Conservation (phyloP, 768 basidiomycete genomes). For the Suillus ampliporus region DNA sequence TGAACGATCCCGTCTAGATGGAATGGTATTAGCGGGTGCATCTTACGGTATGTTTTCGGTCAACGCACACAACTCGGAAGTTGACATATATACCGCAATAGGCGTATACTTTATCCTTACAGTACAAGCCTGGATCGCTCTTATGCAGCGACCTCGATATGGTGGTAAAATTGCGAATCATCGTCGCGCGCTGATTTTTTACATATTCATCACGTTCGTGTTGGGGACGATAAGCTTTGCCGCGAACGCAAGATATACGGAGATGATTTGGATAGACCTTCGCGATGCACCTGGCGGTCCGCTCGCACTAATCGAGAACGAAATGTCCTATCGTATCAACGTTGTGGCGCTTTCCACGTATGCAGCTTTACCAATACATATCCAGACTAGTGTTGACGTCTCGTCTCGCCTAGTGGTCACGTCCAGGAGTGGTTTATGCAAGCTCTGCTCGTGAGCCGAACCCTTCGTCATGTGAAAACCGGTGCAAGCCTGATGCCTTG, state of each 20-base stretch:
- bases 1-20: constrained; percentile 31
- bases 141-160: constrained; percentile 12
- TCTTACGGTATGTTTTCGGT: constrained; percentile 26
- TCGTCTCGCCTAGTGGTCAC: constrained; percentile 24
- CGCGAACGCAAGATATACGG: constrained; percentile 31
- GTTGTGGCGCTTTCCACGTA: constrained; percentile 25
- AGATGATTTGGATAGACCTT: constrained; percentile 40
- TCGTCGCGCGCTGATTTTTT: constrained; percentile 20
- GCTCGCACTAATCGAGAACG: constrained; percentile 22
- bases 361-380: constrained; percentile 3
- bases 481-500: background rate
- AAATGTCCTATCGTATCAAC: constrained; percentile 26
- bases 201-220: constrained; percentile 31
- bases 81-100: constrained; percentile 5
- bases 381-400: background rate
- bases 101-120: constrained; percentile 29
- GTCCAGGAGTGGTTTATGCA: constrained; percentile 39
- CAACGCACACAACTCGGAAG: background rate
- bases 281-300: constrained; percentile 21
- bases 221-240: constrained; percentile 34
- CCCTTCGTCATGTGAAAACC: background rate
- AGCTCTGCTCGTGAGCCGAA: constrained; percentile 22
- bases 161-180: constrained; percentile 7
- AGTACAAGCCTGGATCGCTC: constrained; percentile 18
- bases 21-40: constrained; percentile 23